Evolutionary conservation across 1,284 basidiomycete genomes (phyloP).

Genomic region (Cutaneotrichosporon cavernicola): DNA sequence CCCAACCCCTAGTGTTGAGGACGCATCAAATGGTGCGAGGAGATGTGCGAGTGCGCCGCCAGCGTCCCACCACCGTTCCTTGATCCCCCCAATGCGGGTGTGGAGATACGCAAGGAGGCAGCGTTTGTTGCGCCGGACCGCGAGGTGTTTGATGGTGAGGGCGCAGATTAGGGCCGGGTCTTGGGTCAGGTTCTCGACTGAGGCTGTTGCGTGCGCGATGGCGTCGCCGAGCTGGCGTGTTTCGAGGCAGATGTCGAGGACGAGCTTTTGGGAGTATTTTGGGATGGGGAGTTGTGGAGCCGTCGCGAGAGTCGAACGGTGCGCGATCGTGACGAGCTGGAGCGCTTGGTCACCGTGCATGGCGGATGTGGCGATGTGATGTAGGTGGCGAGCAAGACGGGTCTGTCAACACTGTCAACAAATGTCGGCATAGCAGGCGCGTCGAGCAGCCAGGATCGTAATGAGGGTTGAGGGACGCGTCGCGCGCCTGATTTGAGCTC

Average conservation of each 20-base stretch:
- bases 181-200: slow-evolving; percentile 43
- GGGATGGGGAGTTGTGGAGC: slow-evolving; percentile 62
- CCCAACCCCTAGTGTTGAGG: not conserved
- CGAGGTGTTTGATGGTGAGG: slow-evolving; percentile 80
- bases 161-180: slow-evolving; percentile 61
- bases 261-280: slow-evolving; percentile 87
- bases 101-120: slow-evolving; percentile 88
- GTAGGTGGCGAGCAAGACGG: not conserved
- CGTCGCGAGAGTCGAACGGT: slow-evolving; percentile 75
- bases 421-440: not conserved
- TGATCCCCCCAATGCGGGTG: slow-evolving; percentile 75
- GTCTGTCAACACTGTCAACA: slow-evolving; percentile 10
- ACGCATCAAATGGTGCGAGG: slow-evolving; percentile 58
- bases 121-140: slow-evolving; percentile 86
- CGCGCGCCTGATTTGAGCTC: not conserved
- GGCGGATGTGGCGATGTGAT: slow-evolving; percentile 7
- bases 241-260: slow-evolving; percentile 82
- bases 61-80: slow-evolving; percentile 83
- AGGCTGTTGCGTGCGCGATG: slow-evolving; percentile 47
- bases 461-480: not conserved
- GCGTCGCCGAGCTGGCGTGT: slow-evolving; percentile 74
- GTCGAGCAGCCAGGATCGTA: not conserved
- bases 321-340: slow-evolving; percentile 80
- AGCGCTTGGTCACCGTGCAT: slow-evolving; percentile 76
- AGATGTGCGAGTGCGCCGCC: slow-evolving; percentile 87